These are phyloP conservation scores for Wallacemonas collosoma DNA, from an alignment of 208 protist genomes.

Conservation along the genomic window DNA sequence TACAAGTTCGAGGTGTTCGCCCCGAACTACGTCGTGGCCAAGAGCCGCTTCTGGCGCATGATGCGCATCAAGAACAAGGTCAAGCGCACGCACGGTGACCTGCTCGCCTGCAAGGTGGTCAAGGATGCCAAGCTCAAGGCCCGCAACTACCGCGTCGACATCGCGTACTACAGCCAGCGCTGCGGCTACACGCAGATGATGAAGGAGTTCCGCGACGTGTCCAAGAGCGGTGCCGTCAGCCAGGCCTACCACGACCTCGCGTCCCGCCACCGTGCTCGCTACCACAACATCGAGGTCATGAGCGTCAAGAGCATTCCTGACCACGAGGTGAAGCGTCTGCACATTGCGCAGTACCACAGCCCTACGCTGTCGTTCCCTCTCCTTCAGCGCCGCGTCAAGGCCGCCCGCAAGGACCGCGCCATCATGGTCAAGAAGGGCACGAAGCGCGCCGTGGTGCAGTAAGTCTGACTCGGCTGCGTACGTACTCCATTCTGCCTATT, in stretches of 20 bases:
- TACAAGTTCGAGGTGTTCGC: constrained; percentile 99
- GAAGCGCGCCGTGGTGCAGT: constrained; percentile 80
- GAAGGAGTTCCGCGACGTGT: constrained; percentile 99
- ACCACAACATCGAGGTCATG: constrained; percentile 97
- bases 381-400: constrained; percentile 86
- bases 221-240: constrained; percentile 95
- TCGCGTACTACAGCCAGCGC: constrained; percentile 98
- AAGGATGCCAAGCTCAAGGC: constrained; percentile 96
- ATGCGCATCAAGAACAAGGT: constrained; percentile 97
- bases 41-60: constrained; percentile 99
- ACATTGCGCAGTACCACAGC: constrained; percentile 94
- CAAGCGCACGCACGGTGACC: constrained; percentile 98
- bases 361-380: constrained; percentile 96
- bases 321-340: constrained; percentile 78
- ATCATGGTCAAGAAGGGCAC: constrained; percentile 86
- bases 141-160: constrained; percentile 99
- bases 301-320: constrained; percentile 89
- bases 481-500: background rate
- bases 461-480: constrained; percentile 16
- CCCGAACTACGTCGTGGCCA: constrained; percentile 97
- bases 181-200: constrained; percentile 99
- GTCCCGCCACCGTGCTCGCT: constrained; percentile 95
- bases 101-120: constrained; percentile 93
- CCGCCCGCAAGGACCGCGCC: constrained; percentile 79
- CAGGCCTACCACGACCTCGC: constrained; percentile 98